Conservation (phyloP, 345 rosid genomes). For the Physaria fendleri region DNA sequence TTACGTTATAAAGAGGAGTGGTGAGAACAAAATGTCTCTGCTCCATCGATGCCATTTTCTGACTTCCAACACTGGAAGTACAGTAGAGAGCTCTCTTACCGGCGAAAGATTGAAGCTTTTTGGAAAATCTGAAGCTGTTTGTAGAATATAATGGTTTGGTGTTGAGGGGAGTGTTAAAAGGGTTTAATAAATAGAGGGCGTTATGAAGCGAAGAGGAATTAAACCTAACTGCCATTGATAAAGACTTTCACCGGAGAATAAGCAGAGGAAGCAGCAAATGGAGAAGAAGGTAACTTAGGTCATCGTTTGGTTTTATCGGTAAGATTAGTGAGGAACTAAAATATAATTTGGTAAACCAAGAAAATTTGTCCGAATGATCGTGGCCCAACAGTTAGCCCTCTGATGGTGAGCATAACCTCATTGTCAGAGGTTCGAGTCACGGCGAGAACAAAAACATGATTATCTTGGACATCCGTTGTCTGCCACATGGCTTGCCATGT, state of each 20-base stretch:
- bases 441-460: too few species aligned
- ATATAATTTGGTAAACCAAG: conserved; percentile 10
- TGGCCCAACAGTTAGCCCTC: too few species aligned
- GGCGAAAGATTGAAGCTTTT: conserved; percentile 24
- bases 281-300: conserved; percentile 15
- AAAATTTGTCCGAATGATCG: too few species aligned
- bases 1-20: conserved; percentile 93
- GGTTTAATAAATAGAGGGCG: conserved; percentile 45
- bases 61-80: conserved; percentile 18
- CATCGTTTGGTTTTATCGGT: conserved; percentile 20
- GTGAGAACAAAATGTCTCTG: conserved; percentile 61
- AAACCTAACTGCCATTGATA: conserved; percentile 61
- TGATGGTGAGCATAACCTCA: too few species aligned
- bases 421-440: too few species aligned
- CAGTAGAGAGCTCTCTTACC: conserved; percentile 40
- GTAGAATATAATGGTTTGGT: conserved; percentile 35
- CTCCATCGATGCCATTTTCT: not conserved
- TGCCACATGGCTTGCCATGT: too few species aligned
- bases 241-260: conserved; percentile 17
- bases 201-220: conserved; percentile 54
- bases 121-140: conserved; percentile 38
- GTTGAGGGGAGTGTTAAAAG: conserved; percentile 32
- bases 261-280: conserved; percentile 4
- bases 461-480: too few species aligned
- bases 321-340: not conserved